Conservation (phyloP, 2,329 filamentous ascomycete species). For the Leptographium lundbergii region DNA sequence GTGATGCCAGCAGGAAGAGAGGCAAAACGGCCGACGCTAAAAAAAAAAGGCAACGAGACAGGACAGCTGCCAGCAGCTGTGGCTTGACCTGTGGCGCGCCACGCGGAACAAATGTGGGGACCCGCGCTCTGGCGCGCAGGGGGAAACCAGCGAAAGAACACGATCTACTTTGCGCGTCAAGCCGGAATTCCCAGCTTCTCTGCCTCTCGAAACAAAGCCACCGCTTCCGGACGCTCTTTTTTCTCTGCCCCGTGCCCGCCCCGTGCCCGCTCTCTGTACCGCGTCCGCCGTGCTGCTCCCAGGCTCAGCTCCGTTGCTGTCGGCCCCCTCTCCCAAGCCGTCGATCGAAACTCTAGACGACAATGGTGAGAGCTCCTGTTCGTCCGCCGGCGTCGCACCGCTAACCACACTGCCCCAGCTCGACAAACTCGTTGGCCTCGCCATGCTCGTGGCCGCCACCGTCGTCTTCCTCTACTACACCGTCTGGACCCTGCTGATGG, state of each 20-base stretch:
- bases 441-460: conserved; percentile 54
- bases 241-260: background rate
- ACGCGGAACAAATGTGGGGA: background rate
- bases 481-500: conserved; percentile 95
- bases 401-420: conserved; percentile 42
- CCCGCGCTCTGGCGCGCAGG: background rate
- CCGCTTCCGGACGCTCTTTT: background rate
- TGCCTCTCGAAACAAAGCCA: no score
- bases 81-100: background rate
- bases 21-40: background rate
- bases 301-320: background rate
- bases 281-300: background rate
- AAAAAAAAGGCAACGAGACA: background rate
- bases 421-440: conserved; percentile 65
- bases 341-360: background rate
- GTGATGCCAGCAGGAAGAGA: background rate
- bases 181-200: background rate
- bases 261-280: background rate
- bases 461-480: conserved; percentile 77
- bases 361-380: conserved; percentile 11
- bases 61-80: background rate
- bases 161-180: background rate
- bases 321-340: background rate
- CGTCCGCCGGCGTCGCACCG: background rate
- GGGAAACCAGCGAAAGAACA: conserved; percentile 1